Base-by-base conservation (phyloP, 2,329 filamentous ascomycete species). In the Phaeosphaeria sp. region DNA sequence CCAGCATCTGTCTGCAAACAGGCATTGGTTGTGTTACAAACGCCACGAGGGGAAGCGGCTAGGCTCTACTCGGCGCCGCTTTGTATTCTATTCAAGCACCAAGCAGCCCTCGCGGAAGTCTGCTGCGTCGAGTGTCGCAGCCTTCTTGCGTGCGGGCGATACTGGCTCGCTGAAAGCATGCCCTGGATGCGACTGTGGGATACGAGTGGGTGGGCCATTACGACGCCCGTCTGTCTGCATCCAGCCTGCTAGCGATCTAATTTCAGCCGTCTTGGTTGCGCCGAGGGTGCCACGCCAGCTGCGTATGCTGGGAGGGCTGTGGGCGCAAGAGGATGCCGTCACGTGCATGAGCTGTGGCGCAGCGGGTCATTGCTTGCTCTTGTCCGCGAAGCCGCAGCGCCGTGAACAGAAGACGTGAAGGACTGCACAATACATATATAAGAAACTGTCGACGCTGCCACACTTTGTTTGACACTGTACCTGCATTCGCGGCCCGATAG, bases 201-300 rank as follows among this genome's bases (percentile, higher is more conserved):
- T 51, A 50, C 52, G 52, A 51, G 55, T 43, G 55, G 56, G 46
- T 56, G 60, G 60, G 55, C 54, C 52, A 62, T 64, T 63, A 64
- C 63, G 63, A 67, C 18, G 42, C 42, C 41, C 42, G 18, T 21
- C 39, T 9, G 25, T 27, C 30, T 36, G 30, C 30, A 36, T 15
- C 42, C 42, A 47, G 60, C 54, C 50, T 39, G 42, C 59, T 55
- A 59, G 53, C 53, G 58, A 46, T 41, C 58, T 52, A 62, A 59
- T 60, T 56, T 64, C 30, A 54, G 61, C 62, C 46, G 44, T 53
- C 50, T 54, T 54, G 51, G 51, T 59, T 33, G 50, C 50, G 44
- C 44, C 22, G 30, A 36, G 30, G 30, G 30, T 36, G 30, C 30
- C 30, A 36, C 30, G 30, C 30, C 7, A 11, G 30, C 30, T 36